Evolutionary conservation across 371 early-diverging fungal species (phyloP), one percentile per base, ranked within the genome.

Genomic region (Mucor indicus): DNA sequence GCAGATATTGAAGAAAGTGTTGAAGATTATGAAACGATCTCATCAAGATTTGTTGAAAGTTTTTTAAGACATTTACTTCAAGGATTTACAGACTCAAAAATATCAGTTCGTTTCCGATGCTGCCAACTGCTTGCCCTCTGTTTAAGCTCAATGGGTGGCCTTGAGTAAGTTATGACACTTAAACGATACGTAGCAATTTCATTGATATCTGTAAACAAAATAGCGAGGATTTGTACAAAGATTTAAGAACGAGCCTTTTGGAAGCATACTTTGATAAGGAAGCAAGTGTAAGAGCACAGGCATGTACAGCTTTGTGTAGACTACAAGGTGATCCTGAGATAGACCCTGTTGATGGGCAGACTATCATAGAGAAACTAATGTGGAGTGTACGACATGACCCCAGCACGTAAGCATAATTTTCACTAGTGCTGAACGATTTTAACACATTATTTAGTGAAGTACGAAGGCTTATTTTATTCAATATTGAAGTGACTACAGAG

Each of bases 401-500:
- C 4, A 87, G 80, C 69, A 72, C 89, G 87, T 88, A 80, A 31
- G n/a, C n/a, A n/a, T n/a, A n/a, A n/a, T n/a, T n/a, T n/a, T n/a
- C n/a, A n/a, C n/a, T n/a, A n/a, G n/a, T n/a, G n/a, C n/a, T n/a
- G n/a, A n/a, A n/a, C n/a, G n/a, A n/a, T n/a, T n/a, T n/a, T n/a
- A n/a, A n/a, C n/a, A n/a, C n/a, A n/a, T n/a, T n/a, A n/a, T n/a
- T 22, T 60, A 86, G 84, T 19, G 95, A 95, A 44, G 91, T 95
- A 5, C 87, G 96, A 20, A 84, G 90, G 39, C 81, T 84, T 2
- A 85, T 92, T 37, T 60, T 95, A 22, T 81, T 84, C 55, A 88
- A 91, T 53, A 69, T 92, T 23, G 85, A 83, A 25, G 75, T 80
- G 27, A 84, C 64, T n/a, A 58, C 68, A 39, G 48, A 62, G 12